Evolutionary conservation across 768 basidiomycete species (phyloP).

Genomic region (Russula olivacea): DNA sequence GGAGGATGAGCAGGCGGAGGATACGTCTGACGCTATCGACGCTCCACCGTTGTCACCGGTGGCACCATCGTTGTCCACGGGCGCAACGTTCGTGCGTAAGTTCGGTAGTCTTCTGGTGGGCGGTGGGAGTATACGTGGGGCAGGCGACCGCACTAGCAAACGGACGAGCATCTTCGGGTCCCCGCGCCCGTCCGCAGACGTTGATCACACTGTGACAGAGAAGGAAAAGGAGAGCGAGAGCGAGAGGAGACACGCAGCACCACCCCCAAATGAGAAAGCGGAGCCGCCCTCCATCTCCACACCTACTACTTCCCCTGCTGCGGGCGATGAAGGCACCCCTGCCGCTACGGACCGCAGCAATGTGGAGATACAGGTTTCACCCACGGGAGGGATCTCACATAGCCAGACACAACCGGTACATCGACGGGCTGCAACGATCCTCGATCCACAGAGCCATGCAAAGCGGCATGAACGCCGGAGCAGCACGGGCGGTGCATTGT

Average conservation of each 20-base stretch:
- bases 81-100: slow-evolving; percentile 28
- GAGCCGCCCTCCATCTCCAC: slow-evolving; percentile 1
- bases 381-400: slow-evolving; percentile 32
- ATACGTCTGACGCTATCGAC: slow-evolving; percentile 29
- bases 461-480: slow-evolving; percentile 68
- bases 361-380: slow-evolving; percentile 18
- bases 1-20: slow-evolving; percentile 32
- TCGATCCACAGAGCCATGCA: slow-evolving; percentile 61
- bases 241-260: slow-evolving; percentile 28
- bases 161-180: slow-evolving; percentile 19
- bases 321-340: background rate
- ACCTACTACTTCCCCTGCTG: background rate
- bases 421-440: slow-evolving; percentile 69
- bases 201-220: background rate
- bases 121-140: slow-evolving; percentile 19
- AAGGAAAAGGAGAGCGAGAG: slow-evolving; percentile 24
- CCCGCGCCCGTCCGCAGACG: slow-evolving; percentile 18
- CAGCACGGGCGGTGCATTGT: slow-evolving; percentile 62
- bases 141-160: slow-evolving; percentile 23
- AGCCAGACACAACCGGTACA: slow-evolving; percentile 56
- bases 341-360: background rate
- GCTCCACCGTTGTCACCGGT: slow-evolving; percentile 17
- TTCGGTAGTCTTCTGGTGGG: slow-evolving; percentile 22
- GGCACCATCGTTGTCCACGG: slow-evolving; percentile 9
- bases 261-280: slow-evolving; percentile 24